These are phyloP conservation scores for Lactuca saligna DNA, from an alignment of 129 eudicot genomes.

Conservation along the genomic window DNA sequence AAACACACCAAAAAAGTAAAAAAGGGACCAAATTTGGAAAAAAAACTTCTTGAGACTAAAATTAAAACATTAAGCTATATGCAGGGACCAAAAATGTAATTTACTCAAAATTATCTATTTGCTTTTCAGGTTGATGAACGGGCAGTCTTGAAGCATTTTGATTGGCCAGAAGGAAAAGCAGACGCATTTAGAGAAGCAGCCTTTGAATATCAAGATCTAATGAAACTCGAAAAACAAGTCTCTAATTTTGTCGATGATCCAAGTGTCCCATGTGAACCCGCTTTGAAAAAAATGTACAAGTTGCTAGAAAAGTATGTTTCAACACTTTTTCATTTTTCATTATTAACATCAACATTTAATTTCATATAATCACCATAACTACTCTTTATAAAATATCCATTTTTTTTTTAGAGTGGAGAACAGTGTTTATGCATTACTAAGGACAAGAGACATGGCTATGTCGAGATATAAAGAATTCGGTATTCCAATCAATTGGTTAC, in stretches of 20 bases:
- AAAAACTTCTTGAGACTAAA: not conserved
- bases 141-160: conserved; percentile 95
- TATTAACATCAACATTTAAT: not conserved
- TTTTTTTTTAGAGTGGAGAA: conserved; percentile 70
- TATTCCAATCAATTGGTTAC: conserved; percentile 85
- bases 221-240: conserved; percentile 79
- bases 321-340: not conserved
- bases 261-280: conserved; percentile 75
- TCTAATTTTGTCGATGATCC: conserved; percentile 82
- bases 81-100: not conserved
- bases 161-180: conserved; percentile 99
- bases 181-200: conserved; percentile 96
- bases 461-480: conserved; percentile 94
- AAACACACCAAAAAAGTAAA: not conserved
- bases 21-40: too few relatives aligned
- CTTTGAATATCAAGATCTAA: conserved; percentile 88
- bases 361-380: not conserved
- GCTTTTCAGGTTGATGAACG: conserved; percentile 77
- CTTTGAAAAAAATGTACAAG: conserved; percentile 94
- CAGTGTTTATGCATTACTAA: conserved; percentile 82
- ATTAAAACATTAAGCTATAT: too few relatives aligned
- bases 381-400: not conserved
- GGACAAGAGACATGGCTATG: conserved; percentile 94
- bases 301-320: conserved; percentile 89
- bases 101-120: not conserved